Evolutionary conservation across 495 filamentous ascomycete genomes (phyloP).

Genomic region (Penicillium chermesinum): DNA sequence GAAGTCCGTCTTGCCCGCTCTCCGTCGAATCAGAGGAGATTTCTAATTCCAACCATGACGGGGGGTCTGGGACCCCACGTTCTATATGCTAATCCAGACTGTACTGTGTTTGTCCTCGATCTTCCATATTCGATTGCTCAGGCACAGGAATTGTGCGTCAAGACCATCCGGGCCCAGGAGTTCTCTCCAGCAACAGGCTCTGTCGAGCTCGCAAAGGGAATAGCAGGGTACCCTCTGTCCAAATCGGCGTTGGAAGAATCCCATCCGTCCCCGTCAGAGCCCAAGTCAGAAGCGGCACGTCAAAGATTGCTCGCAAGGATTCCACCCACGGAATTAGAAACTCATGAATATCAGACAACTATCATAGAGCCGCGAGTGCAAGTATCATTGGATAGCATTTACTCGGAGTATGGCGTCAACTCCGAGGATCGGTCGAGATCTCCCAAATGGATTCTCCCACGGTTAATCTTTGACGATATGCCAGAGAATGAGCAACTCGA

Average conservation of each 20-base stretch:
- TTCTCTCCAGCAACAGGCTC: too few species aligned
- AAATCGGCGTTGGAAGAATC: slow-evolving; percentile 26
- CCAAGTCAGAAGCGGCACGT: slow-evolving; percentile 38
- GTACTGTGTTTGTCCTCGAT: slow-evolving; percentile 53
- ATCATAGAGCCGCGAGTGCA: slow-evolving; percentile 27
- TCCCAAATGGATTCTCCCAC: not conserved
- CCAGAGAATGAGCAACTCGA: too few species aligned
- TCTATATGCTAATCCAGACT: slow-evolving; percentile 45
- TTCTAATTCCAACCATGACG: too few species aligned
- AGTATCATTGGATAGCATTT: slow-evolving; percentile 26
- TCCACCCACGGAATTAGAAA: slow-evolving; percentile 15
- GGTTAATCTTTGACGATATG: not conserved
- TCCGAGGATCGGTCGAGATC: not conserved
- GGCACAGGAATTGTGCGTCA: slow-evolving; percentile 28
- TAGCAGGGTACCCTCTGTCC: slow-evolving; percentile 25
- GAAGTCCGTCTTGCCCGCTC: not conserved
- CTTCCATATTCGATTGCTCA: slow-evolving; percentile 57
- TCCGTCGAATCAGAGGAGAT: too few species aligned
- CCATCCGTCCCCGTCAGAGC: slow-evolving; percentile 35
- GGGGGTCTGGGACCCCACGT: slow-evolving; percentile 14
- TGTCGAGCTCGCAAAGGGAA: too few species aligned
- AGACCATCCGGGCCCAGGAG: too few species aligned
- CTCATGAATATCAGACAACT: not conserved
- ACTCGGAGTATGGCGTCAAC: not conserved
- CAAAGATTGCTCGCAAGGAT: slow-evolving; percentile 30